These are phyloP conservation scores for Microbotryomycetes sp. DNA, from an alignment of 1,284 basidiomycete genomes.

Conservation along the genomic window DNA sequence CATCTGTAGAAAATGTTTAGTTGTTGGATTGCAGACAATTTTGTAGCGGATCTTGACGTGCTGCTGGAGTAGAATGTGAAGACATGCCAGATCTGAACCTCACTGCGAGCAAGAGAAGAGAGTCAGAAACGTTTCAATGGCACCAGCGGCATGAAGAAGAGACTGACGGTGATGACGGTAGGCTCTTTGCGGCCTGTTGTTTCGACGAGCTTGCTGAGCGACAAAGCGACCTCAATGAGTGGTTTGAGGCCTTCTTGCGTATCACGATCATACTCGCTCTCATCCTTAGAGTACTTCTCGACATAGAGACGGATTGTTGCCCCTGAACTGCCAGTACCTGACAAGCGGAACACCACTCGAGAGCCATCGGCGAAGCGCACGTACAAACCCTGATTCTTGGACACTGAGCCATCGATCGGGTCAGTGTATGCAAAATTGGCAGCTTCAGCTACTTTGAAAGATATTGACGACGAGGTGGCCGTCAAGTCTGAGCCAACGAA, in stretches of 20 bases:
- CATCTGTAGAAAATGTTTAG: too few species aligned
- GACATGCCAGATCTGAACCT: too few species aligned
- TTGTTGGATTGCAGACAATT: neutral
- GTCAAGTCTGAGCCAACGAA: constrained; percentile 62
- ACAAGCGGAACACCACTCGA: constrained; percentile 89
- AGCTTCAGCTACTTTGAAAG: constrained; percentile 70
- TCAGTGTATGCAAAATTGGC: constrained; percentile 95
- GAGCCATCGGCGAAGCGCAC: constrained; percentile 85
- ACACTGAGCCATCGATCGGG: constrained; percentile 83
- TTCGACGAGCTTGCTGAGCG: constrained; percentile 74
- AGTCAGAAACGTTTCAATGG: too few species aligned
- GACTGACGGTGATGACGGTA: constrained; percentile 87
- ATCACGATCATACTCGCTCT: constrained; percentile 63
- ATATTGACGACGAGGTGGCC: constrained; percentile 58
- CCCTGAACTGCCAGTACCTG: constrained; percentile 90
- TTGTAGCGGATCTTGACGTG: too few species aligned
- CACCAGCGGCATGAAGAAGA: too few species aligned
- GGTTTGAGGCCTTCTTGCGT: constrained; percentile 88
- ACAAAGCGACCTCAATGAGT: constrained; percentile 87
- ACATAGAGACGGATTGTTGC: constrained; percentile 60
- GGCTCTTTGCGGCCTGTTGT: constrained; percentile 82
- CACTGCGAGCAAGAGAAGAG: too few species aligned
- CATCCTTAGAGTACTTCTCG: constrained; percentile 75
- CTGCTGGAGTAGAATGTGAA: too few species aligned
- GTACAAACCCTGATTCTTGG: constrained; percentile 92